Conservation (phyloP, 768 basidiomycete species). For the Serendipita sp. region DNA sequence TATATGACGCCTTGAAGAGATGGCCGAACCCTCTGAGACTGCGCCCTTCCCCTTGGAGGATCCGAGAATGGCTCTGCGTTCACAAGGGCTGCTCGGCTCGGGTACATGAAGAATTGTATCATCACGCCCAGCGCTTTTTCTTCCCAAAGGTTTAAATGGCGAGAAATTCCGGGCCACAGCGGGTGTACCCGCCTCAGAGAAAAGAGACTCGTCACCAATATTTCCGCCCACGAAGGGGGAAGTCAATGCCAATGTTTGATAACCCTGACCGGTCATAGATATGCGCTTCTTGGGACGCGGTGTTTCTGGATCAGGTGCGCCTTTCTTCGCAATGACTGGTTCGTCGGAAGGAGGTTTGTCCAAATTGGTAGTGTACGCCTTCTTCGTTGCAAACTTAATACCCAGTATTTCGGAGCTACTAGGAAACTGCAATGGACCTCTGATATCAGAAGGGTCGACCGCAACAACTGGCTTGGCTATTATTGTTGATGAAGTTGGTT, state of each 20-base stretch:
- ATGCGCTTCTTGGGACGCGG: not conserved
- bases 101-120: not conserved
- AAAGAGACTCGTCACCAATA: constrained; percentile 1
- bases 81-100: not conserved
- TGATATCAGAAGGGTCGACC: not conserved
- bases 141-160: not conserved
- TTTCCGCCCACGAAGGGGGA: not conserved
- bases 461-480: not conserved
- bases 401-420: not conserved
- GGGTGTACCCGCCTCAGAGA: not conserved
- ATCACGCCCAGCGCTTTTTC: not conserved
- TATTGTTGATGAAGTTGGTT: not conserved
- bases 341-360: not conserved
- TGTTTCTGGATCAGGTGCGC: not conserved
- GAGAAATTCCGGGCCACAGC: not conserved
- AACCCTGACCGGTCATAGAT: not conserved
- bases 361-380: not conserved
- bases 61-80: not conserved
- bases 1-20: too few relatives aligned
- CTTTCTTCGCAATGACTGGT: not conserved
- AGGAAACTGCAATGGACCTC: not conserved
- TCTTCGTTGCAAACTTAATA: not conserved
- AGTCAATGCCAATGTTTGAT: not conserved
- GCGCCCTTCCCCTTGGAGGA: not conserved
- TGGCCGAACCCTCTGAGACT: too few relatives aligned